Base-by-base conservation (phyloP, 768 basidiomycete species). In the Leccinum boreale region DNA sequence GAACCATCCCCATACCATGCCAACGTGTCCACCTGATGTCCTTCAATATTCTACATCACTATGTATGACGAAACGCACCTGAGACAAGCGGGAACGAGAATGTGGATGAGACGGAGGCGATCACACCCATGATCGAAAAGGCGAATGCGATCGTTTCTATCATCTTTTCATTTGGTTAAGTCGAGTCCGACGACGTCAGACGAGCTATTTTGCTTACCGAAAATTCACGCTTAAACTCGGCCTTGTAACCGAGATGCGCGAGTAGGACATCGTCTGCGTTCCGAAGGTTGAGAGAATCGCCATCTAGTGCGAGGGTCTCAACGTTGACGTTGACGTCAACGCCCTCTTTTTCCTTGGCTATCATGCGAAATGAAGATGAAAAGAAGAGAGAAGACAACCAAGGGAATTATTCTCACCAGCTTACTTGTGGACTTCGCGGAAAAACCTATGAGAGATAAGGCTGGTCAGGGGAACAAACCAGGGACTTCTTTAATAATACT, bases 1-100 rank as follows among this genome's bases (percentile, higher is more conserved):
- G 26, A 89, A 72, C 88, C 87, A 90, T 36, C 87, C 88, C 74
- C 84, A 89, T 19, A 89, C 81, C 79, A 90, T 83, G 15, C 88
- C 88, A 23, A 87, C 86, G 70, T 90, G 87, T 3, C 88, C 88
- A 54, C 88, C 88, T 84, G 52, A 1, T 11, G 7, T 1, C 29
- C 47, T 26, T 54, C 52, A 31, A 19, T 42, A 54, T 53, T 33
- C 49, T 3, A 17, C 11, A 46, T n/a, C 21, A 33, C 19, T 36
- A 26, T 26, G 24, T 55, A 29, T 11, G 21, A 39, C 26, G 48
- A 12, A 15, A 65, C 78, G n/a, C 55, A 84, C 85, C 85, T 56
- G 83, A 82, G 5, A 80, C 70, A 6, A 90, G 77, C 1, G 81
- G 82, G 69, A 90, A 90, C 1, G 79, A 80, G 39, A 85, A 72